Evolutionary conservation across 2,329 filamentous ascomycete species (phyloP).

Genomic region (Neodidymelliopsis sp.): DNA sequence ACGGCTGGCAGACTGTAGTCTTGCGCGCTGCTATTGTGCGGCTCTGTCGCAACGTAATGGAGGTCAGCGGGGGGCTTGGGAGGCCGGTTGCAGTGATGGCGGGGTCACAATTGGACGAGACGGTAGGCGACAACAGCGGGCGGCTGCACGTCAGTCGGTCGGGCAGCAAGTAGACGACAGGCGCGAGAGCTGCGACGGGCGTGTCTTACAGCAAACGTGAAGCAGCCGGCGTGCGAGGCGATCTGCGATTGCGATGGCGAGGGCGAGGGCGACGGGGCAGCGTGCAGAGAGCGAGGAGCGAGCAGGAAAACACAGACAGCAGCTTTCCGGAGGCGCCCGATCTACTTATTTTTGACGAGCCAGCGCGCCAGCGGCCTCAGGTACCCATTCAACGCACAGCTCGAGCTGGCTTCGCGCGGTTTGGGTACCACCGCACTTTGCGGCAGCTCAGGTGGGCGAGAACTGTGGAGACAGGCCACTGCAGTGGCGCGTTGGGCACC

Average conservation of each 20-base stretch:
- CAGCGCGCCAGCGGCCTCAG: constrained; percentile 27
- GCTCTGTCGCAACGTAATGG: constrained; percentile 36
- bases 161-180: constrained; percentile 38
- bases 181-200: constrained; percentile 18
- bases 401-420: constrained; percentile 31
- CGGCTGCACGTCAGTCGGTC: constrained; percentile 45
- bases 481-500: constrained; percentile 40
- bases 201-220: constrained; percentile 27
- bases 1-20: constrained; percentile 6
- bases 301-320: constrained; percentile 21
- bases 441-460: constrained; percentile 32
- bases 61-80: constrained; percentile 29
- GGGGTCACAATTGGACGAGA: constrained; percentile 38
- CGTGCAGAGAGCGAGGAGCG: constrained; percentile 21
- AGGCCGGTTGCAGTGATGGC: constrained; percentile 30
- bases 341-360: constrained; percentile 33
- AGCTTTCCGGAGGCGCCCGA: constrained; percentile 33
- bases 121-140: constrained; percentile 28
- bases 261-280: too few species aligned
- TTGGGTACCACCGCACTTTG: constrained; percentile 38
- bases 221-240: constrained; percentile 9
- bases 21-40: constrained; percentile 30
- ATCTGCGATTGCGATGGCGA: constrained; percentile 12
- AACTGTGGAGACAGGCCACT: constrained; percentile 34
- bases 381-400: constrained; percentile 34